Evolutionary conservation across 176 grass and related monocot species (phyloP).

Genomic region (Juncus inflexus): DNA sequence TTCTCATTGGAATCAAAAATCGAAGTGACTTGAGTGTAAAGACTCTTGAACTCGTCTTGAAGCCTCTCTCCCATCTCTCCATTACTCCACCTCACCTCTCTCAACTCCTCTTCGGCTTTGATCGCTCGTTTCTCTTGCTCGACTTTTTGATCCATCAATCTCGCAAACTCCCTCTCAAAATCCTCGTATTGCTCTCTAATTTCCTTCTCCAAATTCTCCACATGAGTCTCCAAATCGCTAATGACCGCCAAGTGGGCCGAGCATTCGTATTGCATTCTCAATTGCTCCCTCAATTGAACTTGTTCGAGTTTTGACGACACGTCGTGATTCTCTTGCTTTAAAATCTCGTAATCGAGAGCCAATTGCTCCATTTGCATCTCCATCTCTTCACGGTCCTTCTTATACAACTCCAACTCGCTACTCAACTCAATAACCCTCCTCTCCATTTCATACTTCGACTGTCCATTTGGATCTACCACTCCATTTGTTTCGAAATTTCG

Average conservation of each 20-base stretch:
- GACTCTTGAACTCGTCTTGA: constrained; percentile 61
- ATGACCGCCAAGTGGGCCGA: constrained; percentile 81
- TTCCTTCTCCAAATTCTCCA: constrained; percentile 72
- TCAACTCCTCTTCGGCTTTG: constrained; percentile 72
- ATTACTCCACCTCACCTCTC: constrained; percentile 61
- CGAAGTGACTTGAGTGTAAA: constrained; percentile 77
- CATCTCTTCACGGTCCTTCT: constrained; percentile 78
- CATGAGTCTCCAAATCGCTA: constrained; percentile 74
- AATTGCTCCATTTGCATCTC: constrained; percentile 99
- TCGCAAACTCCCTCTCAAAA: constrained; percentile 70
- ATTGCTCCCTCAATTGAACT: constrained; percentile 69
- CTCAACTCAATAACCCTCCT: constrained; percentile 75
- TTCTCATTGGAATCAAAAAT: constrained; percentile 64
- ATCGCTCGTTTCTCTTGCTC: constrained; percentile 82
- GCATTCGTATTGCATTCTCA: constrained; percentile 93
- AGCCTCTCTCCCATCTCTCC: constrained; percentile 54
- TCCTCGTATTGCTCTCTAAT: constrained; percentile 55
- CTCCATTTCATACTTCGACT: constrained; percentile 38
- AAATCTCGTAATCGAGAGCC: constrained; percentile 93
- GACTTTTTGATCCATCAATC: constrained; percentile 49
- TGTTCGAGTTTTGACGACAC: constrained; percentile 84
- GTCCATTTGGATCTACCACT: constrained; percentile 52
- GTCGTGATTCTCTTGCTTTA: constrained; percentile 97
- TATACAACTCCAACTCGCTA: constrained; percentile 75
- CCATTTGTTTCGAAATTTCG: constrained; percentile 38